phyloP scores from a whole-genome alignment of 176 grass and related monocot species.

The Cocos nucifera region DNA sequence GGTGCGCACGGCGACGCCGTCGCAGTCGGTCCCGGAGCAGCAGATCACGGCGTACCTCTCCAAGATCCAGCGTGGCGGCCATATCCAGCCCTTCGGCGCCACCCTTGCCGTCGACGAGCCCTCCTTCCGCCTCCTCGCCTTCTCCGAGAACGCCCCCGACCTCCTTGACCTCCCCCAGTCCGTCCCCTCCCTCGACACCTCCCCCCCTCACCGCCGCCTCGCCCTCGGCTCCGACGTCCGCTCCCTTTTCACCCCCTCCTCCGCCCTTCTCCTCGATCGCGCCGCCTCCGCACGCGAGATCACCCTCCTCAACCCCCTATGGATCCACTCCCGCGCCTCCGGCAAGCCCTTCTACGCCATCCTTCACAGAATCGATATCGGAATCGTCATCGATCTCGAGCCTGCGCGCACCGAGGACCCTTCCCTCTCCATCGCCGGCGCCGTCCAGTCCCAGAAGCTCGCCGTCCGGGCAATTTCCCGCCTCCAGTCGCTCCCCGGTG shows the following conservation, averaged over 20 bases:
- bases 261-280: conserved; percentile 44
- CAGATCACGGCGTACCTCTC: conserved; percentile 96
- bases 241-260: conserved; percentile 60
- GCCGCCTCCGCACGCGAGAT: conserved; percentile 80
- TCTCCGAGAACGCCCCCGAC: conserved; percentile 74
- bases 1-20: conserved; percentile 45
- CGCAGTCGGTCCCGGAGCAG: conserved; percentile 44
- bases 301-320: conserved; percentile 76
- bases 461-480: conserved; percentile 87
- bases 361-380: conserved; percentile 81
- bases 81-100: conserved; percentile 90
- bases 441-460: conserved; percentile 91
- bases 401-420: conserved; percentile 47
- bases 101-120: conserved; percentile 80
- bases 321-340: conserved; percentile 80
- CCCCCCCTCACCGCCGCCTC: conserved; percentile 10
- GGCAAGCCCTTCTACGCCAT: conserved; percentile 89
- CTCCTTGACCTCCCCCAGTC: conserved; percentile 88
- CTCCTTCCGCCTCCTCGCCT: conserved; percentile 73
- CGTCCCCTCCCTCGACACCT: conserved; percentile 68
- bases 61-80: conserved; percentile 83
- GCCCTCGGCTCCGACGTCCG: conserved; percentile 67
- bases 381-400: conserved; percentile 37
- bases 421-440: conserved; percentile 58
- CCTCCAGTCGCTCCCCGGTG: conserved; percentile 73